Conservation (phyloP, 495 filamentous ascomycete genomes). For the Daldinia bambusicola region DNA sequence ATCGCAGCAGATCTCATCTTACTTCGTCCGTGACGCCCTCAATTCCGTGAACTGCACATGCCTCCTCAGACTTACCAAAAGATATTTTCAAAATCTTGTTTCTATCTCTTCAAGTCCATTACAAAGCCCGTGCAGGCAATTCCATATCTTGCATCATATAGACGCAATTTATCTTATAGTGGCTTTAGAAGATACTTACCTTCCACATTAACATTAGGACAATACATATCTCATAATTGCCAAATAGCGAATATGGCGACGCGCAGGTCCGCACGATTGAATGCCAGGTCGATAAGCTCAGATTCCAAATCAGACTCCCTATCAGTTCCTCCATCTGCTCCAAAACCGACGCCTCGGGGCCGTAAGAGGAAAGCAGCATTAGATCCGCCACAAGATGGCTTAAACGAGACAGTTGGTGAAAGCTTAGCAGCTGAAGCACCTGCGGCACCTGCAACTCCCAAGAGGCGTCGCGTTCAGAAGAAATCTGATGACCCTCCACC, state of each 20-base stretch:
- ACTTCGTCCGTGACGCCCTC: not conserved
- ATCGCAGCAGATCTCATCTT: conserved; percentile 16
- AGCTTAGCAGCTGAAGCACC: conserved; percentile 28
- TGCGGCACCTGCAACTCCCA: conserved; percentile 51
- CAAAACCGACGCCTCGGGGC: conserved; percentile 20
- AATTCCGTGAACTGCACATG: conserved; percentile 17
- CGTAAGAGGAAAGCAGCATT: conserved; percentile 51
- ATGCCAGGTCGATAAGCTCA: conserved; percentile 50
- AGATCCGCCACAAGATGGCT: conserved; percentile 12
- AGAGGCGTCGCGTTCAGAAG: conserved; percentile 45
- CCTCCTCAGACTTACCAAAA: conserved; percentile 6
- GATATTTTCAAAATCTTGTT: not conserved
- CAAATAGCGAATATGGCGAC: conserved; percentile 57
- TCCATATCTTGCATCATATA: not conserved
- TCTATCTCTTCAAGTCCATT: conserved; percentile 1
- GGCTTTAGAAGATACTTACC: not conserved
- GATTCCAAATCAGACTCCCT: conserved; percentile 24
- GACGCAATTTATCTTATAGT: conserved; percentile 1
- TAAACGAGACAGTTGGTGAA: conserved; percentile 27
- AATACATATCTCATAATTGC: not conserved
- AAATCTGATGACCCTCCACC: conserved; percentile 42
- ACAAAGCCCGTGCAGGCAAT: not conserved
- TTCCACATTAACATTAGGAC: not conserved
- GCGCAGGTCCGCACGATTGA: conserved; percentile 68
- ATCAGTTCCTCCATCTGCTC: conserved; percentile 32